These are phyloP conservation scores for Nidularia sp. DNA, from an alignment of 768 basidiomycete species.

Conservation along the genomic window DNA sequence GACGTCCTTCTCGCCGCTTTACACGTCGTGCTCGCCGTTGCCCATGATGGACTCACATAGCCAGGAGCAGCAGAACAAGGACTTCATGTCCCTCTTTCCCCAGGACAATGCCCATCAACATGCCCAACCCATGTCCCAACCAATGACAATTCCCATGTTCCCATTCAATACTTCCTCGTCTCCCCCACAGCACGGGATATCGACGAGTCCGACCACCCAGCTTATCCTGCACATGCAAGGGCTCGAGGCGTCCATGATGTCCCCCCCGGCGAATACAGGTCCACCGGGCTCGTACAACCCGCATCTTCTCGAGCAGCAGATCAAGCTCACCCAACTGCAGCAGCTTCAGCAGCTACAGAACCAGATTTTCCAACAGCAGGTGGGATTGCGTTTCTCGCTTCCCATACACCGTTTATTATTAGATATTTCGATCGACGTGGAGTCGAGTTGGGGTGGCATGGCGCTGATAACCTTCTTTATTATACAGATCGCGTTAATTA, in stretches of 20 bases:
- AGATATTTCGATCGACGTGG: conserved; percentile 3
- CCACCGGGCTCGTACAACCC: conserved; percentile 22
- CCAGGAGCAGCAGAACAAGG: conserved; percentile 15
- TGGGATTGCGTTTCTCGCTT: conserved; percentile 22
- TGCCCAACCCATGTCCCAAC: neutral
- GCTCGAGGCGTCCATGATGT: conserved; percentile 25
- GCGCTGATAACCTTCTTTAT: conserved; percentile 6
- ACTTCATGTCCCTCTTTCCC: conserved; percentile 14
- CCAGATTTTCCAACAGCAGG: conserved; percentile 90
- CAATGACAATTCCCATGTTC: conserved; percentile 1
- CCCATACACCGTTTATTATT: conserved; percentile 2
- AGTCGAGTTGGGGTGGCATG: too few relatives aligned
- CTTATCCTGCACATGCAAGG: conserved; percentile 26
- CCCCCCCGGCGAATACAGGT: conserved; percentile 7
- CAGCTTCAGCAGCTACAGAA: conserved; percentile 76
- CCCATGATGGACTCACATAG: neutral
- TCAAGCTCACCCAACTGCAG: conserved; percentile 74
- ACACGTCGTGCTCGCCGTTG: too few relatives aligned
- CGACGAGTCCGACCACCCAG: conserved; percentile 31
- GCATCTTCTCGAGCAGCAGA: conserved; percentile 69
- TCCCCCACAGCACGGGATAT: conserved; percentile 4
- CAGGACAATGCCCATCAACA: conserved; percentile 1
- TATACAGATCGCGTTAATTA: conserved; percentile 65
- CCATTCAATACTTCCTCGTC: neutral
- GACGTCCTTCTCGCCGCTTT: too few relatives aligned